These are phyloP conservation scores for Epichloe aotearoae DNA, from an alignment of 2,329 filamentous ascomycete species.

Conservation along the genomic window DNA sequence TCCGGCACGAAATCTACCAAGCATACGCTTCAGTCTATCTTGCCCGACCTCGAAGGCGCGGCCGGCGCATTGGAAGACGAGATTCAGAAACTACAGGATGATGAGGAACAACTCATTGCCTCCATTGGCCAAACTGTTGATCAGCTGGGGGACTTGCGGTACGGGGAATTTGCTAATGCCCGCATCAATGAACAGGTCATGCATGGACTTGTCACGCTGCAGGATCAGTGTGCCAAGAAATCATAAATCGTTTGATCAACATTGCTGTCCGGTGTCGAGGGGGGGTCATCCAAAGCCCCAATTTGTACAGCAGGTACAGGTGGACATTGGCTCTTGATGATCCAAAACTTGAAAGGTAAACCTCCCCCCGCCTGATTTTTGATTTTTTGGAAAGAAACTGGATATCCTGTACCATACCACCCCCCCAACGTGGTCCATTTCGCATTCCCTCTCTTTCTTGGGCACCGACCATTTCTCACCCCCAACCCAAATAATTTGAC, in stretches of 20 bases:
- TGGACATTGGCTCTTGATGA: neutral
- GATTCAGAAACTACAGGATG: slow-evolving; percentile 49
- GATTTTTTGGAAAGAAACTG: neutral
- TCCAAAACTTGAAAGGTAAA: neutral
- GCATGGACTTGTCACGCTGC: slow-evolving; percentile 42
- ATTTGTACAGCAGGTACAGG: no score
- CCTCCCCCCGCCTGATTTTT: neutral
- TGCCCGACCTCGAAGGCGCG: slow-evolving; percentile 57
- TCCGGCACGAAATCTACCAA: slow-evolving; percentile 31
- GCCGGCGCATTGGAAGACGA: slow-evolving; percentile 53
- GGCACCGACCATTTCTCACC: neutral
- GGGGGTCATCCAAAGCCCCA: no score
- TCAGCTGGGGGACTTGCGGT: slow-evolving; percentile 67
- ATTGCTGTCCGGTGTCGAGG: neutral
- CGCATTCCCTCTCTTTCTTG: neutral
- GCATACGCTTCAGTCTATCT: slow-evolving; percentile 51
- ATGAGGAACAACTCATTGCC: slow-evolving; percentile 46
- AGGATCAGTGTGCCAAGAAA: slow-evolving; percentile 46
- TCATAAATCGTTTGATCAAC: slow-evolving; percentile 7
- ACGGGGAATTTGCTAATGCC: slow-evolving; percentile 58
- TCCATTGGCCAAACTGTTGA: slow-evolving; percentile 55
- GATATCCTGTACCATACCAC: neutral
- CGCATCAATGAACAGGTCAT: slow-evolving; percentile 53
- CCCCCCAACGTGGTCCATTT: neutral
- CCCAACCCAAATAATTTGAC: neutral